Base-by-base conservation (phyloP, 139 green algal species). In the Chlamydomonas schloesseri region DNA sequence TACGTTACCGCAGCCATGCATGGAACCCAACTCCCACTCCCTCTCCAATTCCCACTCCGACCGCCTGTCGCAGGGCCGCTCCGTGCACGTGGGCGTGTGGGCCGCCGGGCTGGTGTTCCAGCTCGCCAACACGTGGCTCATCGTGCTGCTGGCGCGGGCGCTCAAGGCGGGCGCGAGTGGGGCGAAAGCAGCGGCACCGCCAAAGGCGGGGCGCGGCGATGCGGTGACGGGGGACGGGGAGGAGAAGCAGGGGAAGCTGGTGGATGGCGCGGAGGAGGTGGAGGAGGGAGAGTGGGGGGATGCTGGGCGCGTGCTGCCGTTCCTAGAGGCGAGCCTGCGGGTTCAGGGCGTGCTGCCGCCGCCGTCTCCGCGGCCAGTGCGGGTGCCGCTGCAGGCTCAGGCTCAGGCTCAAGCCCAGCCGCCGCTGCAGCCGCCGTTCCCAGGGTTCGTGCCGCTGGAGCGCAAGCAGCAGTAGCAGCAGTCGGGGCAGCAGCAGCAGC, bases 61-160 rank as follows among this genome's bases (percentile, higher is more conserved):
- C 42, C 42, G 6, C 42, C 42, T 50, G 42, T 13, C 42, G 33
- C 80, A 91, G 65, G 95, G 93, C 21, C 33, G 37, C 37, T 53
- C 90, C 23, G 93, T 96, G 69, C 86, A 95, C 69, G 37, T 95
- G 20, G 24, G 33, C 0, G 58, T 97, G 55, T 97, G 95, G 95
- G 82, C 26, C 28, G 93, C 94, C 8, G 86, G 93, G 36, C 42
- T 95, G 46, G 31, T 87, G 17, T 97, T 96, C 71, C 50, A 95
- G 34, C 81, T 74, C 21, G 89, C 88, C 28, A 96, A 97, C 72
- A 79, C 91, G 3, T 57, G 47, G 11, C 69, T 95, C 0, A 64
- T 96, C 34, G 76, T 65, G 26, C 71, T 83, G 55, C 69, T 95
- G 28, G 53, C 91, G 34, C 50, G 62, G 2, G 81, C 69, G 53